A percentile compares a stretch with the other conserved stretches of the same genome.
phyloP scores from a whole-genome alignment of 768 basidiomycete genomes.

The Rubroboletus satanas region DNA sequence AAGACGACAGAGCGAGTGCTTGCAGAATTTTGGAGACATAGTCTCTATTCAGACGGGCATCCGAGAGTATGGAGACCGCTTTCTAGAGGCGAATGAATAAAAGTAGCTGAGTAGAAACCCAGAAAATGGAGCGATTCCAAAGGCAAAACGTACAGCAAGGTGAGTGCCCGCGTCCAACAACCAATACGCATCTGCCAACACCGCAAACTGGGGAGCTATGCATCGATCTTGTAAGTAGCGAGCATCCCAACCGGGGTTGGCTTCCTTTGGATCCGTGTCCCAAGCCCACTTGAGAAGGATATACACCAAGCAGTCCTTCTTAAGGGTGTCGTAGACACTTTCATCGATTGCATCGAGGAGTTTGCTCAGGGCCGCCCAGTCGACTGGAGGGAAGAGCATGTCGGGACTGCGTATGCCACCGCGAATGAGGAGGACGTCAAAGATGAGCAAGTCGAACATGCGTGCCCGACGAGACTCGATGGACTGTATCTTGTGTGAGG shows the following conservation, averaged over 20 bases:
- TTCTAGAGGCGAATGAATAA: conserved; percentile 36
- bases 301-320: conserved; percentile 78
- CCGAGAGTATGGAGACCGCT: conserved; percentile 70
- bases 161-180: conserved; percentile 68
- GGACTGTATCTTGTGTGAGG: conserved; percentile 45
- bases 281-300: conserved; percentile 77
- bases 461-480: conserved; percentile 60
- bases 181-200: conserved; percentile 85
- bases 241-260: conserved; percentile 23
- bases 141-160: conserved; percentile 48
- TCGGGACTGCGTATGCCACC: conserved; percentile 61
- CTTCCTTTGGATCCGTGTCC: conserved; percentile 60
- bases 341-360: conserved; percentile 59
- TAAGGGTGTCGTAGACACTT: conserved; percentile 67
- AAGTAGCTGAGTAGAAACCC: neutral
- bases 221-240: conserved; percentile 49
- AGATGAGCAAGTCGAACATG: conserved; percentile 63
- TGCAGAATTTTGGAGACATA: conserved; percentile 75
- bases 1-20: conserved; percentile 41
- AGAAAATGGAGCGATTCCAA: neutral
- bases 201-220: conserved; percentile 73
- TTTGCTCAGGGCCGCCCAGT: conserved; percentile 47
- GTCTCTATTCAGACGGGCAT: conserved; percentile 70
- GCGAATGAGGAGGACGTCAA: conserved; percentile 65
- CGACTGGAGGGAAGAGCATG: conserved; percentile 64